Base-by-base conservation (phyloP, 331 rosid genomes). In the Quercus tomentella region DNA sequence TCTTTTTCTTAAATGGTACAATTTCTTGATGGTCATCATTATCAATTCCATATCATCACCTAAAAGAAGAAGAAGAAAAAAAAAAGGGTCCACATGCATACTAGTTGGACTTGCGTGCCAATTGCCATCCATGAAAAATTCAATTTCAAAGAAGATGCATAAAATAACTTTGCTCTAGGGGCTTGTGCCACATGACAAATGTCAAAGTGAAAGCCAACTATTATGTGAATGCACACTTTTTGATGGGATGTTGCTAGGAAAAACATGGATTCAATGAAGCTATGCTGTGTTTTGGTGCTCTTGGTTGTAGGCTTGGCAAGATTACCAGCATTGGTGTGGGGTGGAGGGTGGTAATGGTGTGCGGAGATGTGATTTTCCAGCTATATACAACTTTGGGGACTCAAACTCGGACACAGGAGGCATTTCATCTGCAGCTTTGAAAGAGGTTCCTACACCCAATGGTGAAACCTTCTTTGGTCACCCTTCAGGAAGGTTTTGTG, bases 371-470 rank as follows among this genome's bases (percentile, higher is more conserved):
- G 72, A 77, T 81, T 91, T 80, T 78, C 90, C 92, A 5, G 97
- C 92, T 25, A 78, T 89, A 57, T 92, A 88, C 89, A 94, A 94
- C 83, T 92, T 92, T 73, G 97, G 98, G 1, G 97, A 94, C 89
- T 94, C 97, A 81, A 94, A 94, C 79, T 94, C 97, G 4, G 98
- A 94, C 82, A 94, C 97, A 4, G 97, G 97, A 43, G 95, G 85
- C 25, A 75, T 70, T 31, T 81, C 86, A 67, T 37, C 45, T 37
- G 98, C 97, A 28, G 86, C 92, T n/a, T 84, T 91, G 28, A 26
- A 85, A 0, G 75, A 60, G 28, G 58, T 83, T 49, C 61, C 45
- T 7, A 83, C 91, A 37, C 98, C 98, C 25, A 91, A 92, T 78
- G 98, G 98, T 11, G 90, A 91, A 68, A 88, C 72, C 88, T 94